phyloP scores from a whole-genome alignment of 768 basidiomycete genomes.

The Candolleomyces aberdarensis region DNA sequence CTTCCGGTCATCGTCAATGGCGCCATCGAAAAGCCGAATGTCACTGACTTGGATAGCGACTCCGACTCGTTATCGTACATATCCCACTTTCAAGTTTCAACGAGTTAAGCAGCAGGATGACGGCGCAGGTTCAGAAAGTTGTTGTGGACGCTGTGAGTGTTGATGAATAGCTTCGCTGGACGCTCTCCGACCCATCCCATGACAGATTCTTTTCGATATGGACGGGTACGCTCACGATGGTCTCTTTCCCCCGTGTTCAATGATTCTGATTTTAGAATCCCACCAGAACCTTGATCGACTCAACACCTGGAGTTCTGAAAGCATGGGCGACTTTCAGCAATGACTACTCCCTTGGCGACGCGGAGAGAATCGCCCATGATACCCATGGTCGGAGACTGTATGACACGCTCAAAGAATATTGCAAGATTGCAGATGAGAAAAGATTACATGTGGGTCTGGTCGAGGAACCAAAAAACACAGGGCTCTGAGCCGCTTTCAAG shows the following conservation, averaged over 20 bases:
- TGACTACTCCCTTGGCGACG: constrained; percentile 56
- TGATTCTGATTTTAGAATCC: neutral
- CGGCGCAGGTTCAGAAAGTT: constrained; percentile 21
- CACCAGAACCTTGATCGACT: constrained; percentile 70
- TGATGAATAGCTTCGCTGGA: neutral
- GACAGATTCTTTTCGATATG: constrained; percentile 66
- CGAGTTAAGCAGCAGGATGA: neutral
- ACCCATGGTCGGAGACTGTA: constrained; percentile 75
- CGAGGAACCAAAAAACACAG: too few species aligned
- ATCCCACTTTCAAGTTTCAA: too few species aligned
- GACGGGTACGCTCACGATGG: constrained; percentile 47
- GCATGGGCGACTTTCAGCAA: constrained; percentile 72
- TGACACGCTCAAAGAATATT: constrained; percentile 73
- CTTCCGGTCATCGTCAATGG: too few species aligned
- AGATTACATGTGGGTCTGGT: constrained; percentile 49
- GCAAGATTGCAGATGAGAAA: constrained; percentile 54
- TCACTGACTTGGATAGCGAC: too few species aligned
- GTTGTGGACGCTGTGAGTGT: constrained; percentile 52
- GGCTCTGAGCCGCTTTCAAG: constrained; percentile 27
- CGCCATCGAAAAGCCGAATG: too few species aligned
- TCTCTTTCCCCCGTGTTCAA: too few species aligned
- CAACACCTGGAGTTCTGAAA: constrained; percentile 76
- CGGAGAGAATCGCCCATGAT: constrained; percentile 44
- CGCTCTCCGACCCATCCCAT: neutral
- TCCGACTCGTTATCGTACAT: too few species aligned